Evolutionary conservation across 257 asterid species (phyloP), one percentile per base, ranked within the genome.

Genomic region (Craterostigma plantagineum): DNA sequence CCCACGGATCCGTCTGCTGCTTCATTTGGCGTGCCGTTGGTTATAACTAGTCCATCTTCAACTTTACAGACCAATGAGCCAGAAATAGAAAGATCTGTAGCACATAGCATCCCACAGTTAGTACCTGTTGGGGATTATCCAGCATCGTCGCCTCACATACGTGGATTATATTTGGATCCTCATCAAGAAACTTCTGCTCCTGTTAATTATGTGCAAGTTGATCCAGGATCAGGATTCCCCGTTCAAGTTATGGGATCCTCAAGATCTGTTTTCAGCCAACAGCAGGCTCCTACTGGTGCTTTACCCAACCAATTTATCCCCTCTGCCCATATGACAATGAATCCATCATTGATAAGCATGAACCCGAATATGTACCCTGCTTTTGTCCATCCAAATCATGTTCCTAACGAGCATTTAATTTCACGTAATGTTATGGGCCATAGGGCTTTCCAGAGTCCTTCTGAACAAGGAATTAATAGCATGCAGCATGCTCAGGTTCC

Each of bases 181-280:
- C 79, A 50, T 38, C 77, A 63, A 39, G 95, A 82, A 51, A 55
- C 57, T n/a, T n/a, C n/a, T n/a, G n/a, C n/a, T 39, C 14, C 50
- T 58, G 53, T 73, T 18, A 74, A 60, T 37, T 79, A 62, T 66
- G 60, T 65, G 43, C 95, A 68, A n/a, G 10, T 54, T 45, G 68
- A 81, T 56, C 33, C 91, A 7, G 91, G 70, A 45, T 58, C 80
- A 77, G 84, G 96, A 16, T 79, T 65, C 50, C 84, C 91, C 8
- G 30, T 70, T 13, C 86, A 67, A 48, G 55, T 71, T 17, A 57
- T 78, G 64, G 79, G 82, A 51, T 49, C 71, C 9, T 61, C 65
- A 53, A 55, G 73, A 34, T 78, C 92, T 1, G 64, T 74, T 50
- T 63, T 55, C 49, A 13, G 69, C 48, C 95, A 61, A 52, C 86